These are phyloP conservation scores for Galerina sulciceps DNA, from an alignment of 768 basidiomycete genomes.

Conservation along the genomic window DNA sequence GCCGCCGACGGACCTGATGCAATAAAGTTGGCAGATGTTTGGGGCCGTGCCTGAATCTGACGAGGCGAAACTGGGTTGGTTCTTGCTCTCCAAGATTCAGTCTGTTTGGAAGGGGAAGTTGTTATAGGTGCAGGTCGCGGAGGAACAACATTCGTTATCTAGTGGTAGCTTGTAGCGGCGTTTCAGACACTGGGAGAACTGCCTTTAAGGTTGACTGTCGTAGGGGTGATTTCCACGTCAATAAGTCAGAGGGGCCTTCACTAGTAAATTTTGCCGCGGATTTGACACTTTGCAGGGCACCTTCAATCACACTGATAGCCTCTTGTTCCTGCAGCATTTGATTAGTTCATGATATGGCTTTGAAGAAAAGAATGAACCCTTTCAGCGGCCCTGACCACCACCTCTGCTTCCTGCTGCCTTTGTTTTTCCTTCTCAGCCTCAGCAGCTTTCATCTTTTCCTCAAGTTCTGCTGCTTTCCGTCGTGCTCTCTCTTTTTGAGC, in stretches of 20 bases:
- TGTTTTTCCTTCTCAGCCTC: constrained; percentile 43
- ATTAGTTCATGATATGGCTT: background rate
- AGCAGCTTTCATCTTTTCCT: constrained; percentile 62
- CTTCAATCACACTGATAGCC: constrained; percentile 49
- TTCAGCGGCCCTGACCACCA: constrained; percentile 9
- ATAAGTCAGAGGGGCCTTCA: constrained; percentile 2
- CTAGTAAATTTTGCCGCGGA: background rate
- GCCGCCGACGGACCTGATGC: constrained; percentile 39
- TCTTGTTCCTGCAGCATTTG: constrained; percentile 33
- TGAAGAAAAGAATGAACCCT: constrained; percentile 9
- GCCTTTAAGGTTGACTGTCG: constrained; percentile 38
- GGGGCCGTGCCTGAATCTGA: constrained; percentile 31
- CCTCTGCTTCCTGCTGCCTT: constrained; percentile 27
- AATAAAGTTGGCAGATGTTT: constrained; percentile 31
- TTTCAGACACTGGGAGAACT: constrained; percentile 28
- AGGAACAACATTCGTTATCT: constrained; percentile 29
- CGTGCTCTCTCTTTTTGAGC: constrained; percentile 80
- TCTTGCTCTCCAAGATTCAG: constrained; percentile 73
- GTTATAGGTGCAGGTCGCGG: constrained; percentile 20
- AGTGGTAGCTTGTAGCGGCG: constrained; percentile 28
- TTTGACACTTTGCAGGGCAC: constrained; percentile 39
- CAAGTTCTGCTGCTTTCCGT: constrained; percentile 78
- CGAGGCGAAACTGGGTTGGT: constrained; percentile 36
- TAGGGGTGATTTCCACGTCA: constrained; percentile 18
- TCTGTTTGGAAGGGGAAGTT: constrained; percentile 34